Conservation (phyloP, 768 basidiomycete species). For the Phaeotremella skinneri region DNA sequence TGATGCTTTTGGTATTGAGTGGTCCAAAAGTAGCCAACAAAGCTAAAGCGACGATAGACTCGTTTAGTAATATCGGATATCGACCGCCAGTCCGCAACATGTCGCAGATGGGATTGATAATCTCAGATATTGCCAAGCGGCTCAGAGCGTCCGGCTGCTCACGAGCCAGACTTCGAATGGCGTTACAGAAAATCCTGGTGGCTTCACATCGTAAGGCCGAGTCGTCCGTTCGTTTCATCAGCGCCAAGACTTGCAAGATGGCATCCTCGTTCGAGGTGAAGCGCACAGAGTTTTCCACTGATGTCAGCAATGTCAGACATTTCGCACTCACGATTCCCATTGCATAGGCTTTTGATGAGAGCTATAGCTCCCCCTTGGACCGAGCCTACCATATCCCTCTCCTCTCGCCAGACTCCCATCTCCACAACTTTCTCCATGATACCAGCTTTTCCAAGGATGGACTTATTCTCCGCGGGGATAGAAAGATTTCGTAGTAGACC, state of each 20-base stretch:
- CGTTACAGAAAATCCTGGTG: slow-evolving; percentile 81
- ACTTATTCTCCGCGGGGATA: slow-evolving; percentile 58
- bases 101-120: slow-evolving; percentile 63
- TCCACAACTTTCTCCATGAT: slow-evolving; percentile 63
- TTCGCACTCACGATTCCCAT: slow-evolving; percentile 60
- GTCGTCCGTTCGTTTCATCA: slow-evolving; percentile 75
- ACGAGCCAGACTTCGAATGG: slow-evolving; percentile 68
- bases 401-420: slow-evolving; percentile 69
- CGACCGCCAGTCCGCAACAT: slow-evolving; percentile 73
- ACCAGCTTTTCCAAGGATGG: slow-evolving; percentile 61
- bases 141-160: slow-evolving; percentile 57
- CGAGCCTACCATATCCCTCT: slow-evolving; percentile 77
- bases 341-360: slow-evolving; percentile 82
- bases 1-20: neutral
- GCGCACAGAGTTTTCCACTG: slow-evolving; percentile 42
- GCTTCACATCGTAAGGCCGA: slow-evolving; percentile 83
- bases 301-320: slow-evolving; percentile 1
- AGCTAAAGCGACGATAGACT: slow-evolving; percentile 78
- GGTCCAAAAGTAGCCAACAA: slow-evolving; percentile 59
- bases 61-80: slow-evolving; percentile 82
- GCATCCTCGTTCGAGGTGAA: slow-evolving; percentile 57
- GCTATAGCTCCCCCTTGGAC: slow-evolving; percentile 86
- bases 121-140: slow-evolving; percentile 60
- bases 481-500: slow-evolving; percentile 85
- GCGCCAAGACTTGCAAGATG: slow-evolving; percentile 67